phyloP scores from a whole-genome alignment of 768 basidiomycete species.

The Auriscalpium microsporum region DNA sequence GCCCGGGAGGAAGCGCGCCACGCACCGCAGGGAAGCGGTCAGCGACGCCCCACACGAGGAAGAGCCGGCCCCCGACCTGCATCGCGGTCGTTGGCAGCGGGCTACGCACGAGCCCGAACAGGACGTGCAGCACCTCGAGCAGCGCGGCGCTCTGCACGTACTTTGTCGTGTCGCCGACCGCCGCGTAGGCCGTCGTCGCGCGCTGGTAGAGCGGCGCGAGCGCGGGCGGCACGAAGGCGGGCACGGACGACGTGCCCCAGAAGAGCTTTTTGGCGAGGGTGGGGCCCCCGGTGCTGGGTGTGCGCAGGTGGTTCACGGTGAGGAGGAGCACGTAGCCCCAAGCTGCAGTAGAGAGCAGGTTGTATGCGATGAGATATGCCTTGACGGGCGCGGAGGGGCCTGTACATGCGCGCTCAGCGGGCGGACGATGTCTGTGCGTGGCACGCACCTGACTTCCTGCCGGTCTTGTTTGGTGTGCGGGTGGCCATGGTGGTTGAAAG shows the following conservation, averaged over 20 bases:
- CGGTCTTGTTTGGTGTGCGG: background rate
- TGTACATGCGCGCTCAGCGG: background rate
- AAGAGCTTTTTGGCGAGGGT: background rate
- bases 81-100: conserved; percentile 64
- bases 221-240: conserved; percentile 30
- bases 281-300: background rate
- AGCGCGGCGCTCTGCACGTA: conserved; percentile 78
- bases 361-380: conserved; percentile 15
- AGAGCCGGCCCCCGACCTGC: conserved; percentile 76
- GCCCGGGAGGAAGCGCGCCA: conserved; percentile 6
- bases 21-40: conserved; percentile 54
- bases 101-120: conserved; percentile 72
- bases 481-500: background rate
- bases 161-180: conserved; percentile 52
- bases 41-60: conserved; percentile 80
- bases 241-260: conserved; percentile 9
- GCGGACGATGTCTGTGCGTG: background rate
- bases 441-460: background rate
- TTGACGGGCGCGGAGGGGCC: conserved; percentile 3
- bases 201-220: conserved; percentile 40
- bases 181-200: conserved; percentile 48
- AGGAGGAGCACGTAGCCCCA: conserved; percentile 11
- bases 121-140: conserved; percentile 77
- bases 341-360: conserved; percentile 8
- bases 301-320: conserved; percentile 7